Base-by-base conservation (phyloP, 148 eudicot genomes). In the Salicornia ramosissima region DNA sequence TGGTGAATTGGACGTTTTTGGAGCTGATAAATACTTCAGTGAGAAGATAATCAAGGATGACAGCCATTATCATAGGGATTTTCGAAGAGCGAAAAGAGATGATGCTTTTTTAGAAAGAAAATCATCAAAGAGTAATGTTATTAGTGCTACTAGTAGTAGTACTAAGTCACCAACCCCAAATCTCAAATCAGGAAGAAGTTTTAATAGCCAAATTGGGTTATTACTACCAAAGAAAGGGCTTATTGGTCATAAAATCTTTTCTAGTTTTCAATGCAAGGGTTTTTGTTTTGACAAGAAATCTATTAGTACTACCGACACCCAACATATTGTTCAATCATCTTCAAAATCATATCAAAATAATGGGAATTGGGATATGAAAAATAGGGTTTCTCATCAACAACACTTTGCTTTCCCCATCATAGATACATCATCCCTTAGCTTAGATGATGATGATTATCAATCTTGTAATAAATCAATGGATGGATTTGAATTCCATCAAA, bases 1-100 rank as follows among this genome's bases (percentile, higher is more conserved):
- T 14, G 90, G 78, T 4, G 90, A 84, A 52, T 70, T 83, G 22
- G 81, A 72, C 40, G 80, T 88, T 18, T 91, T 88, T 67, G 86
- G 81, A 3, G 90, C 91, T 25, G 87, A 86, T 74, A 81, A 64
- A 47, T 87, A 90, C 76, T 85, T 89, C 21, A 78, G 45, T 0
- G 76, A 72, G 28, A 77, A 70, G 77, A 74, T 54, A 49, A 80
- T 57, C 6, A 26, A 26, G 19, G 15, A 39, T 19, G 25, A 8
- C 61, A 56, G 46, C 51, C 52, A 40, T 7, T 58, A 13, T 16
- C 46, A 47, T 8, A 71, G 73, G 55, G 49, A 51, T 13, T 53
- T 29, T 28, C 46, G 47, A 30, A 74, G 73, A 52, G 65, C 69
- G 67, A 75, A 61, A 71, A 56, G 49, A 53, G 69, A 52, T 24